Conservation (phyloP, 1,284 basidiomycete species). For the Apiotrichum laibachii region DNA sequence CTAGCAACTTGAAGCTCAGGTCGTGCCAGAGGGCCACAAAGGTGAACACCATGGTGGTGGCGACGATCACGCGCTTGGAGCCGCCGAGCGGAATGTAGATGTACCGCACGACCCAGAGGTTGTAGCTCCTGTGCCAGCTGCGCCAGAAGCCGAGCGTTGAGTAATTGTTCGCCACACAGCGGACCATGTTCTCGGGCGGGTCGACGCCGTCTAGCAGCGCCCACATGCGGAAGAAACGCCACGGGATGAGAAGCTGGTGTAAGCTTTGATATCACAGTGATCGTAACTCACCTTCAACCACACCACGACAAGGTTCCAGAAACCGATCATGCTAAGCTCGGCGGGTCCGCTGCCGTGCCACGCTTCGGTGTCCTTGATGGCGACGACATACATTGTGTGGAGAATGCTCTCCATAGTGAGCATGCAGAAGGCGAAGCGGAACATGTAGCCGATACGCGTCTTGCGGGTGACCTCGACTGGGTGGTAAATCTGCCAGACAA, state of each 20-base stretch:
- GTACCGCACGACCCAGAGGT: conserved; percentile 94
- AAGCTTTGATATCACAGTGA: background rate
- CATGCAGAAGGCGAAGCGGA: conserved; percentile 70
- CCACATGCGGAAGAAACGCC: conserved; percentile 98
- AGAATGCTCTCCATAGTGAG: conserved; percentile 87
- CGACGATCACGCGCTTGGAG: conserved; percentile 59
- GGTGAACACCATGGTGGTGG: conserved; percentile 82
- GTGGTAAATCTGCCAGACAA: conserved; percentile 65
- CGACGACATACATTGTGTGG: conserved; percentile 95
- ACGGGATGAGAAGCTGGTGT: conserved; percentile 81
- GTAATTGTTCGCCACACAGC: conserved; percentile 98
- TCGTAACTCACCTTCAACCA: conserved; percentile 79
- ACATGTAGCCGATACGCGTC: conserved; percentile 58
- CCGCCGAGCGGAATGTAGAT: conserved; percentile 95
- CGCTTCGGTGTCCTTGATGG: conserved; percentile 79
- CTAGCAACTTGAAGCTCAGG: conserved; percentile 77
- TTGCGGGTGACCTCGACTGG: conserved; percentile 53
- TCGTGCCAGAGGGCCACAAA: conserved; percentile 99
- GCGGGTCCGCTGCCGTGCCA: conserved; percentile 68
- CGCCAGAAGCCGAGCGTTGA: conserved; percentile 92
- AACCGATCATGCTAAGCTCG: conserved; percentile 87
- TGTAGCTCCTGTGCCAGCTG: conserved; percentile 94
- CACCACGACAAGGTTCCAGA: conserved; percentile 94
- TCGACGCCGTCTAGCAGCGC: conserved; percentile 84
- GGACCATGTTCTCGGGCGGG: conserved; percentile 96